Base-by-base conservation (phyloP, 129 eudicot genomes). In the Apium graveolens region DNA sequence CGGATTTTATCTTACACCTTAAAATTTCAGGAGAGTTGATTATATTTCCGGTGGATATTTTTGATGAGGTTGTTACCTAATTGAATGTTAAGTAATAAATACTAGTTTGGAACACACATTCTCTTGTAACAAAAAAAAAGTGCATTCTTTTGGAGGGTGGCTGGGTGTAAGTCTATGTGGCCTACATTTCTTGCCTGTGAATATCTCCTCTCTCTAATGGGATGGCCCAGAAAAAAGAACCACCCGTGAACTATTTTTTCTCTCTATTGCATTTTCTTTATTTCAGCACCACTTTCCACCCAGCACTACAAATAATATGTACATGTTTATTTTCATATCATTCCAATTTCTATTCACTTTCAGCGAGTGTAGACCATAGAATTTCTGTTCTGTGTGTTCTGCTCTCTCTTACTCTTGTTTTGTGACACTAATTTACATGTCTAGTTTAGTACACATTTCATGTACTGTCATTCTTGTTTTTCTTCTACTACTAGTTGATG, bases 361-460 rank as follows among this genome's bases (percentile, higher is more conserved):
- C 51, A 66, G 74, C 44, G 73, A 32, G 65, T 79, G 73, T 26
- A 39, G 45, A 72, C 76, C 76, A 76, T 53, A 37, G 66, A 71
- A 85, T 86, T 80, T 87, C 80, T 14, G 38, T 80, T 87, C 80
- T 14, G 38, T 29, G 38, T 29, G 41, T 55, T 60, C 51, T 53
- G 66, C 66, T 29, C 62, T 79, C 76, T 80, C 81, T 21, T 73
- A 31, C 76, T 49, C 57, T 73, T 44, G 12, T 43, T 73, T 37
- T 73, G 38, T 43, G 9, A 73, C 81, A 83, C 79, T 78, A 70
- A 70, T 70, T 34, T 69, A 27, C 44, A 92, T 92, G 96, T 79
- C 92, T 48, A 83, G 57, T 53, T 83, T 70, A 65, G 76, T 60
- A 60, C 81, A 73, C 83, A 75, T 78, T 81, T 76, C 81, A 71